These are phyloP conservation scores for Fusarium fujikuroi DNA, from an alignment of 2,329 filamentous ascomycete genomes.

Conservation along the genomic window DNA sequence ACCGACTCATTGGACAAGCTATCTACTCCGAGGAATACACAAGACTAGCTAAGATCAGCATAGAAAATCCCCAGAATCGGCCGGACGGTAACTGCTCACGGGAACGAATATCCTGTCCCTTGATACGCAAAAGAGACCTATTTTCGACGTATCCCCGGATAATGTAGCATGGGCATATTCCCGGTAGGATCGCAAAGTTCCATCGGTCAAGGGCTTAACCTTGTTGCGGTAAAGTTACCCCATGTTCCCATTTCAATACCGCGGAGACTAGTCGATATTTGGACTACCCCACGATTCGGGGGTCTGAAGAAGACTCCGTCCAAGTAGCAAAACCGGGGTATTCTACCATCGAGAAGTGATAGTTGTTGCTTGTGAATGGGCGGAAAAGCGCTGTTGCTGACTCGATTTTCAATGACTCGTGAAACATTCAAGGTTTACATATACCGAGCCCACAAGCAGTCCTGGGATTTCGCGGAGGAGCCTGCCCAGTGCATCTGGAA, in stretches of 20 bases:
- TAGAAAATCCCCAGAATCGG: too few species aligned
- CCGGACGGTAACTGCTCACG: neutral
- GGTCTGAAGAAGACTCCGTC: neutral
- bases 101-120: neutral
- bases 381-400: fast-evolving
- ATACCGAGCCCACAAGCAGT: neutral
- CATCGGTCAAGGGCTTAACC: neutral
- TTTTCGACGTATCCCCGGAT: neutral
- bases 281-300: constrained; percentile 4
- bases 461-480: too few species aligned
- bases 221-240: neutral
- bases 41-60: neutral
- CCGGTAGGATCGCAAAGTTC: neutral
- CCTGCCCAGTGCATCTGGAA: neutral
- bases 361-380: fast-evolving
- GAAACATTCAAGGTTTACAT: neutral
- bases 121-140: neutral
- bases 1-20: neutral
- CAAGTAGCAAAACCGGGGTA: neutral
- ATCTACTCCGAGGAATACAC: neutral
- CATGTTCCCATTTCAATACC: neutral
- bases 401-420: neutral
- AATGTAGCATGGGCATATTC: neutral
- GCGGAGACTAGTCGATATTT: constrained; percentile 18
- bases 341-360: fast-evolving